phyloP scores from a whole-genome alignment of 441 rosid genomes.

The Jatropha podagrica region DNA sequence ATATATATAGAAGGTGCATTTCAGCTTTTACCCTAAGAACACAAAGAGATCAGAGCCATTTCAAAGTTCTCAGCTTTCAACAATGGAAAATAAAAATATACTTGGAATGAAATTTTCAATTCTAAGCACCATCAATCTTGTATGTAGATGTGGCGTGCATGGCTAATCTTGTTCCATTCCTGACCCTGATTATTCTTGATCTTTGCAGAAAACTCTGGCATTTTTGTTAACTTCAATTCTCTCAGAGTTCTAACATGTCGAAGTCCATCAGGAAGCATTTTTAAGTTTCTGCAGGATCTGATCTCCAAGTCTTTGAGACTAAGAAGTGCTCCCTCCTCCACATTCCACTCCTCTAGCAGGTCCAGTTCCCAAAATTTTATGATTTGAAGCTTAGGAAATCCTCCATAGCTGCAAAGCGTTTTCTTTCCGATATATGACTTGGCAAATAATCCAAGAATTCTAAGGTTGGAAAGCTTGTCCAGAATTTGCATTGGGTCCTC shows the following conservation, averaged over 20 bases:
- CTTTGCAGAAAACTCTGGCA: not conserved
- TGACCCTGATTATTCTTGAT: not conserved
- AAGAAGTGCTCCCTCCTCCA: not conserved
- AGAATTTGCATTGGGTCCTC: not conserved
- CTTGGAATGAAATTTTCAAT: no score
- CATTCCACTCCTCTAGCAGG: not conserved
- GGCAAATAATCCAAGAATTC: not conserved
- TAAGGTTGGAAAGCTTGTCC: slow-evolving; percentile 6
- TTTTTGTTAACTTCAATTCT: not conserved
- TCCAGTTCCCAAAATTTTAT: not conserved
- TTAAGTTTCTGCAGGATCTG: not conserved
- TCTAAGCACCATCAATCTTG: not conserved
- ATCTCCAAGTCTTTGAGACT: not conserved
- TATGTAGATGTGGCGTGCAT: not conserved
- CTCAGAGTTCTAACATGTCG: not conserved
- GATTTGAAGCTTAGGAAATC: not conserved
- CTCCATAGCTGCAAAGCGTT: not conserved
- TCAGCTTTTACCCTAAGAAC: no score
- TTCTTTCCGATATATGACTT: not conserved
- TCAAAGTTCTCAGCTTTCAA: no score
- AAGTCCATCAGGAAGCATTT: slow-evolving; percentile 5
- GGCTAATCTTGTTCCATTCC: not conserved
- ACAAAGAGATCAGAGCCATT: no score
- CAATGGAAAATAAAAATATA: no score
- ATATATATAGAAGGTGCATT: no score